Conservation (phyloP, 257 asterid species). For the Solanum dulcamara region DNA sequence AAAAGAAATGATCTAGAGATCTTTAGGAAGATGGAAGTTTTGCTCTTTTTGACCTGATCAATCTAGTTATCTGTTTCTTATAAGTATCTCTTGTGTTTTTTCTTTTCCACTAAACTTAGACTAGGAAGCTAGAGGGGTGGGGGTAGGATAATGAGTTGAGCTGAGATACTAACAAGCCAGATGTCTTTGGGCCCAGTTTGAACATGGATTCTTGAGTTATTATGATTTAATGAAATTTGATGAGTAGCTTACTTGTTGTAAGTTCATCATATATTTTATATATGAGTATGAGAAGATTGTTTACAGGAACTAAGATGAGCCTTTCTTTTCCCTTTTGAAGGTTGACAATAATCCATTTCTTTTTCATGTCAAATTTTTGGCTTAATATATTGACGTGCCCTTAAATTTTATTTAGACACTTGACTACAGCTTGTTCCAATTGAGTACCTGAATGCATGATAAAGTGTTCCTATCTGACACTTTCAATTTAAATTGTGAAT, state of each 20-base stretch:
- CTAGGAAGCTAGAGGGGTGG: background rate
- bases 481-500: no score
- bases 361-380: background rate
- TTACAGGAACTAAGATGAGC: background rate
- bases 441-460: background rate
- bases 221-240: background rate
- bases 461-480: background rate
- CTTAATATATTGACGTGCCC: background rate
- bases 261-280: background rate
- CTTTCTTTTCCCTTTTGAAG: background rate
- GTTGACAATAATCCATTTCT: background rate
- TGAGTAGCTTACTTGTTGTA: background rate
- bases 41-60: background rate
- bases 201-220: background rate
- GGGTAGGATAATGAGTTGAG: background rate
- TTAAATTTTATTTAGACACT: no score
- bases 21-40: background rate
- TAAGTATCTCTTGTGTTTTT: background rate
- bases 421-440: no score
- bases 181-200: background rate
- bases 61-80: background rate
- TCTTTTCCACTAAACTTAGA: background rate
- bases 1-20: background rate
- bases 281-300: background rate
- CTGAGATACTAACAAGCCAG: background rate